Conservation (phyloP, 805 yeast genomes). For the Saccharomycopsis capsularis region DNA sequence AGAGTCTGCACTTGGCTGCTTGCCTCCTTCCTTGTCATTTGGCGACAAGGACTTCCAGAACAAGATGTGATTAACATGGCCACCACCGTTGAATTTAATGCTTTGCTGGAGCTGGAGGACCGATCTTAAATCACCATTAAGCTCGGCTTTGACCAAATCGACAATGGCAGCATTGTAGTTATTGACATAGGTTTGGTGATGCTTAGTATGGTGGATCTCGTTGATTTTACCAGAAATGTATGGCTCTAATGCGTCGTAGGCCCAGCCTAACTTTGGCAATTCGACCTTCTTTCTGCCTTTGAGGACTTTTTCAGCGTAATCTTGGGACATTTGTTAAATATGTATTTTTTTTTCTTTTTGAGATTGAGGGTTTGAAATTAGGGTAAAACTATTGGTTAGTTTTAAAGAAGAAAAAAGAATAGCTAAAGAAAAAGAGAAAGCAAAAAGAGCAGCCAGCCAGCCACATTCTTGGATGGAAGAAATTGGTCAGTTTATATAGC, state of each 20-base stretch:
- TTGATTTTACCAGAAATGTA: constrained; percentile 40
- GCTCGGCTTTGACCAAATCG: constrained; percentile 32
- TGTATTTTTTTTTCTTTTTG: no score
- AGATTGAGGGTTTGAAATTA: no score
- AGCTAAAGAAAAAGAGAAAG: no score
- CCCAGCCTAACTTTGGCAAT: constrained; percentile 41
- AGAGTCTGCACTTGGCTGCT: constrained; percentile 19
- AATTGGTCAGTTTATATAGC: no score
- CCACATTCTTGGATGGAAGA: no score
- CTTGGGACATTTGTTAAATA: no score
- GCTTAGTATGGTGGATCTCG: constrained; percentile 43
- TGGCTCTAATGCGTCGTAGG: constrained; percentile 42
- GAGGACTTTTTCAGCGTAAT: neutral
- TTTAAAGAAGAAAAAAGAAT: no score
- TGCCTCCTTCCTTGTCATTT: constrained; percentile 32
- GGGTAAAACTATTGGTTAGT: no score
- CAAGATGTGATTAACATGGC: constrained; percentile 43
- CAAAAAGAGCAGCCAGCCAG: no score
- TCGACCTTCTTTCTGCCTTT: neutral
- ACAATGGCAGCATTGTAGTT: constrained; percentile 41
- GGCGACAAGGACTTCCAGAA: constrained; percentile 47
- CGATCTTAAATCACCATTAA: constrained; percentile 35
- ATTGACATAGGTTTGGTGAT: constrained; percentile 44
- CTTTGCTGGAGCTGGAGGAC: constrained; percentile 38
- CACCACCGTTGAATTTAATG: constrained; percentile 46